phyloP scores from a whole-genome alignment of 192 early-diverging fungal genomes.

The Coemansia sp. region DNA sequence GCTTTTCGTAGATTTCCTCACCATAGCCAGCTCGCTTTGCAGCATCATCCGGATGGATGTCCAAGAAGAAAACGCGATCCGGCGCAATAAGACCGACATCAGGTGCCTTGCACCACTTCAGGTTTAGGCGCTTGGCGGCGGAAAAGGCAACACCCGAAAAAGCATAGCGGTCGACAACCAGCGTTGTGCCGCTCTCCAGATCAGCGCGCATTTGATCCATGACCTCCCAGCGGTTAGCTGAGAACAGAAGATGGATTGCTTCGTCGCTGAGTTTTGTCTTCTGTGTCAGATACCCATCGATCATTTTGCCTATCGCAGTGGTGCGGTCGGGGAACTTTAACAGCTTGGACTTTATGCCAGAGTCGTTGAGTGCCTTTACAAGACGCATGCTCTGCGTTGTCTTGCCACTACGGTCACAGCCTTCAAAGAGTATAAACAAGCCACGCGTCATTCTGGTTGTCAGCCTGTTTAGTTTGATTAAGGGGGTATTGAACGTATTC shows the following conservation, averaged over 20 bases:
- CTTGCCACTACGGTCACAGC: constrained; percentile 92
- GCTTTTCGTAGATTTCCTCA: constrained; percentile 87
- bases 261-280: constrained; percentile 71
- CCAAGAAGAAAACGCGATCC: constrained; percentile 87
- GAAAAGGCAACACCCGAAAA: constrained; percentile 95
- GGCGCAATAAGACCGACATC: constrained; percentile 85
- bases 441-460: constrained; percentile 62
- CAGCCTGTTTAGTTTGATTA: neutral
- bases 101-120: constrained; percentile 85
- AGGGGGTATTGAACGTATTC: no score
- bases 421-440: constrained; percentile 89
- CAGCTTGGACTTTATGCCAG: constrained; percentile 55
- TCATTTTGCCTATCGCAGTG: constrained; percentile 88
- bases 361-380: constrained; percentile 56
- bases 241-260: constrained; percentile 90
- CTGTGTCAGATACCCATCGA: constrained; percentile 79
- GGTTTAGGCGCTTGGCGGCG: constrained; percentile 79
- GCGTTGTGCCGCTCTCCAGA: constrained; percentile 67
- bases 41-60: constrained; percentile 74
- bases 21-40: constrained; percentile 85
- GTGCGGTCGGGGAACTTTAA: constrained; percentile 92
- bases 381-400: constrained; percentile 80
- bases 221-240: constrained; percentile 94
- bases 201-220: constrained; percentile 63
- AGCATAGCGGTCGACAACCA: constrained; percentile 93